phyloP scores from a whole-genome alignment of 371 early-diverging fungal genomes.

The Homolaphlyctis polyrhiza region DNA sequence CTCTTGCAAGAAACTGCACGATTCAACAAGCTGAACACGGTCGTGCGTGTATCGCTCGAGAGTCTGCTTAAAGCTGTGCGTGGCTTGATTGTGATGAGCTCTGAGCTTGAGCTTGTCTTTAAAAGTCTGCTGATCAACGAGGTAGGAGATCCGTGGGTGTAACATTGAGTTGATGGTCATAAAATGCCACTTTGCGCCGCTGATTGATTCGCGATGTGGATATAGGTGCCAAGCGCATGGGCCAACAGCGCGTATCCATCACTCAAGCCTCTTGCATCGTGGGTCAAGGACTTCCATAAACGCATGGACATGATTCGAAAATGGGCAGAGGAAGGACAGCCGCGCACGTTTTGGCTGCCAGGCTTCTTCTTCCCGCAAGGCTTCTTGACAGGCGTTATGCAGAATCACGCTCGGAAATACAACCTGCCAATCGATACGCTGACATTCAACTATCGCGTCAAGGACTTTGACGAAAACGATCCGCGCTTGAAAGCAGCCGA shows the following conservation, averaged over 20 bases:
- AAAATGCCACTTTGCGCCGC: background rate
- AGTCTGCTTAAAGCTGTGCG: conserved; percentile 45
- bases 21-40: conserved; percentile 41
- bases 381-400: conserved; percentile 49
- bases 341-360: conserved; percentile 48
- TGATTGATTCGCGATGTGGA: background rate
- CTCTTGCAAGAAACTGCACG: conserved; percentile 41
- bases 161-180: no score
- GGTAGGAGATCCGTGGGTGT: conserved; percentile 13
- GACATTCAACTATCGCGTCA: conserved; percentile 35
- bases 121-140: conserved; percentile 47
- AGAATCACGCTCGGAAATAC: conserved; percentile 47
- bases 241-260: conserved; percentile 43
- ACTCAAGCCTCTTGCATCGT: conserved; percentile 41
- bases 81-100: conserved; percentile 50
- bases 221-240: conserved; percentile 43
- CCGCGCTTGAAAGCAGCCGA: background rate
- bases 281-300: conserved; percentile 47
- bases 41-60: conserved; percentile 33
- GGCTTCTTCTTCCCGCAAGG: conserved; percentile 59
- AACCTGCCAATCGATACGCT: conserved; percentile 51
- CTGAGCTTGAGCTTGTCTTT: conserved; percentile 47
- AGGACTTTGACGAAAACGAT: conserved; percentile 35
- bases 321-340: conserved; percentile 46
- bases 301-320: conserved; percentile 26